phyloP scores from a whole-genome alignment of 2,329 filamentous ascomycete species.

The Epichloe glyceriae region DNA sequence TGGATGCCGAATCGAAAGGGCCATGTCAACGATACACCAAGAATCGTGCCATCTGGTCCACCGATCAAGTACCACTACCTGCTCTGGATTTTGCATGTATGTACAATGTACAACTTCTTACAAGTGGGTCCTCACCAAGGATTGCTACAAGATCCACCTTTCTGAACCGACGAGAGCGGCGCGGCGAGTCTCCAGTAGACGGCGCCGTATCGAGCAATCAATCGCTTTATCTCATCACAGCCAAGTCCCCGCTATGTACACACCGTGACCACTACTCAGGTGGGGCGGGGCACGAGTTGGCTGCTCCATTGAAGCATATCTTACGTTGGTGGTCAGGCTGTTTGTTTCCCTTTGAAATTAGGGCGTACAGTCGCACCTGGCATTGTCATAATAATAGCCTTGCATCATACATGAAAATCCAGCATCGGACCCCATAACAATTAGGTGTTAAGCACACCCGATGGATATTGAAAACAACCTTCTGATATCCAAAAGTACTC shows the following conservation, averaged over 20 bases:
- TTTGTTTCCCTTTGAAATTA: background rate
- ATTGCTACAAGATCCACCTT: constrained; percentile 2
- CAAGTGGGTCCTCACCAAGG: constrained; percentile 3
- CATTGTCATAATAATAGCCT: background rate
- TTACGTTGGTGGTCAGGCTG: background rate
- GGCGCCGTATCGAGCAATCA: constrained; percentile 1
- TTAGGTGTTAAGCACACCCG: too few relatives aligned
- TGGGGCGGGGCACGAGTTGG: too few relatives aligned
- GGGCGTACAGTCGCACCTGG: background rate
- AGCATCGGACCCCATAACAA: background rate
- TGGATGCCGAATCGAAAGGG: background rate
- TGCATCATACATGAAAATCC: background rate
- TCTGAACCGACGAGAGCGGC: constrained; percentile 5
- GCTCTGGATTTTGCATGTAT: background rate
- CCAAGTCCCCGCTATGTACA: background rate
- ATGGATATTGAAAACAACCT: background rate
- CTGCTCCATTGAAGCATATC: background rate
- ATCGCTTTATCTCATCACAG: background rate
- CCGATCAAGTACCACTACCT: background rate
- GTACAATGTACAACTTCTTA: background rate
- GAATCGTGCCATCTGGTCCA: background rate
- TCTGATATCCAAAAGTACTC: too few relatives aligned
- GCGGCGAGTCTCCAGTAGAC: constrained; percentile 4
- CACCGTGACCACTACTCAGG: background rate
- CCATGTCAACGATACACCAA: background rate